phyloP scores from a whole-genome alignment of 2,329 filamentous ascomycete species.

The Xylariaceae sp. region DNA sequence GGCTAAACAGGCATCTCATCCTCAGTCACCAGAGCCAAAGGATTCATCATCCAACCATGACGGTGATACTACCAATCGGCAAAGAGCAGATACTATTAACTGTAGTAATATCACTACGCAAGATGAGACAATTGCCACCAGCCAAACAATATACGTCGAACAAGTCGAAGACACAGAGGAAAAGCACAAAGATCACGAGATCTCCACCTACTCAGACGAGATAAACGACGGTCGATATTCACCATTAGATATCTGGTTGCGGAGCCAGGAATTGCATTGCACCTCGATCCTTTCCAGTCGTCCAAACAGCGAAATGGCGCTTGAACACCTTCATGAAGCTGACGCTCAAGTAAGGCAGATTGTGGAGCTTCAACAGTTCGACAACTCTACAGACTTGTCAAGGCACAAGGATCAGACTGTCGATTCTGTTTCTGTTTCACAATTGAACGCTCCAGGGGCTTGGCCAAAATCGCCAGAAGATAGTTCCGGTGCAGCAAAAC shows the following conservation, averaged over 20 bases:
- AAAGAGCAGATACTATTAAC: slow-evolving; percentile 7
- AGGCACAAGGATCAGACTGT: neutral
- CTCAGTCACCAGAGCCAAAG: slow-evolving; percentile 20
- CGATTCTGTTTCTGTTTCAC: neutral
- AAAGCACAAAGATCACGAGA: slow-evolving; percentile 9
- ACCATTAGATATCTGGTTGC: slow-evolving; percentile 41
- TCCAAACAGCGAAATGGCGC: slow-evolving; percentile 28
- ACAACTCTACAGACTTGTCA: neutral
- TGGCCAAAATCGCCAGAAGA: neutral
- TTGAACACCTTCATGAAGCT: slow-evolving; percentile 13
- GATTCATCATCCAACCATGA: slow-evolving; percentile 3
- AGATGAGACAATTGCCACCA: slow-evolving; percentile 9
- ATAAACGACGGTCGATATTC: slow-evolving; percentile 33
- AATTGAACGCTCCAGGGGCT: neutral
- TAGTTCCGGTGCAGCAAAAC: neutral
- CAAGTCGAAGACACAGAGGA: neutral
- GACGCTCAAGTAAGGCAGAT: slow-evolving; percentile 1
- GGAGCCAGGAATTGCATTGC: slow-evolving; percentile 37
- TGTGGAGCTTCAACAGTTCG: neutral
- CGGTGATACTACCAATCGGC: neutral
- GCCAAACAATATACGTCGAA: slow-evolving; percentile 5
- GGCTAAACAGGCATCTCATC: neutral
- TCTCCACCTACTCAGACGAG: slow-evolving; percentile 19
- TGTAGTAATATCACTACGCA: slow-evolving; percentile 6
- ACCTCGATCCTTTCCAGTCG: slow-evolving; percentile 32